Evolutionary conservation across 768 basidiomycete species (phyloP), one percentile per base, ranked within the genome.

Genomic region (Cubamyces lactineus): DNA sequence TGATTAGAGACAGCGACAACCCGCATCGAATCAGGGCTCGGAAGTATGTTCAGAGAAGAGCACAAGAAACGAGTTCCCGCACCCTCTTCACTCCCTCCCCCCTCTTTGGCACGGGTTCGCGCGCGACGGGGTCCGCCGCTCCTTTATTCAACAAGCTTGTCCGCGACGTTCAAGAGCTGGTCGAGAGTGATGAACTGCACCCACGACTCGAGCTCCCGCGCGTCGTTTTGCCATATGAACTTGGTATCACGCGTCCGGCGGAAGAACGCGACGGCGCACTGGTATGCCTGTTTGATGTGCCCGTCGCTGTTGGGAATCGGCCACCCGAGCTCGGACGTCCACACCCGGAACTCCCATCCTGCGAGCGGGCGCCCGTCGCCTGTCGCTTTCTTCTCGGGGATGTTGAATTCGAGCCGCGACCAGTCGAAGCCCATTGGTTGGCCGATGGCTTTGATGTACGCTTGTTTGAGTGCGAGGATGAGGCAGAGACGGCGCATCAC

Each of bases 331-430:
- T 84, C 83, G 15, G 88, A 84, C 59, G 82, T 82, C 82, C 89
- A 94, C 43, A 94, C 77, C 8, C 92, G 84, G 74, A 94, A 93
- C 72, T 94, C 92, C 92, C 92, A 94, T 0, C 92, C 92, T 19
- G 80, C 78, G 0, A 94, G 78, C 1, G 84, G 82, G 46, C 84
- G 82, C 5, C 85, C 84, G 71, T 94, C 92, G 1, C 88, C 88
- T 1, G 75, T 79, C 7, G 87, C 89, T 2, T 74, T 79, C 63
- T 84, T 77, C 40, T 81, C 81, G 66, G 87, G 79, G 49, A 93
- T 82, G 73, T 92, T 85, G 78, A 92, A 92, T 66, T 93, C 89
- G 63, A 94, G 84, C 2, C 91, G 86, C 5, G 87, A 85, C 76
- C 81, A 90, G 76, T 93, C 91, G 72, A 94, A 92, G 0, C 89